Base-by-base conservation (phyloP, 2,329 filamentous ascomycete species). In the Macrophomina tecta region DNA sequence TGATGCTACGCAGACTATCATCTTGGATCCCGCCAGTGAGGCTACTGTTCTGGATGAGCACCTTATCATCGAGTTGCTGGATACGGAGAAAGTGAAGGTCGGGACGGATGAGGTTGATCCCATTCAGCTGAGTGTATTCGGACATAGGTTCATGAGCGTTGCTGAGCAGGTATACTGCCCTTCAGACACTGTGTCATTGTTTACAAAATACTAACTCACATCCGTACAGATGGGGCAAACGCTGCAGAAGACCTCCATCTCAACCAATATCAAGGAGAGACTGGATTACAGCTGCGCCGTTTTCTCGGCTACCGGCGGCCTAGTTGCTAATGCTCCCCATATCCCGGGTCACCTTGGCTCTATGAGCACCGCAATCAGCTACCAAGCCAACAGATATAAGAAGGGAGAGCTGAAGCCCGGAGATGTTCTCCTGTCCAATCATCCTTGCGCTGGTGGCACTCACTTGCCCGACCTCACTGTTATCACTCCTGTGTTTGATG, bases 1-100 rank as follows among this genome's bases (percentile, higher is more conserved):
- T 18, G 76, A 83, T 68, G 74, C 80, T 40, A 83, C 81, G 1
- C 82, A 84, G 66, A 84, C 81, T 0, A 80, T 84, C 12, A 73
- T 84, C 4, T 74, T 84, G 4, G 71, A 74, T 2, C 81, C 64
- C 5, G 53, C 53, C 11, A 61, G 53, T 18, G 55, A 60, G 30
- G 64, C 64, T 0, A 66, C 64, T 2, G 72, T 82, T 11, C 72
- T 79, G 0, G 73, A 76, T 12, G 75, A 75, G 4, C 78, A 80
- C 68, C 75, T 83, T 42, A 72, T 82, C 23, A 72, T 83, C 32
- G 77, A 82, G 23, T 67, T 78, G 66, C 60, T 74, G 3, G 73
- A 82, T 23, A 72, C 82, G 23, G 77, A 82, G 14, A 52, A 67
- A 65, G 65, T 53, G 40, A 49, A 48, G 12, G 52, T 65, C 32